phyloP scores from a whole-genome alignment of 306 rosid species.

The Prunus mira region DNA sequence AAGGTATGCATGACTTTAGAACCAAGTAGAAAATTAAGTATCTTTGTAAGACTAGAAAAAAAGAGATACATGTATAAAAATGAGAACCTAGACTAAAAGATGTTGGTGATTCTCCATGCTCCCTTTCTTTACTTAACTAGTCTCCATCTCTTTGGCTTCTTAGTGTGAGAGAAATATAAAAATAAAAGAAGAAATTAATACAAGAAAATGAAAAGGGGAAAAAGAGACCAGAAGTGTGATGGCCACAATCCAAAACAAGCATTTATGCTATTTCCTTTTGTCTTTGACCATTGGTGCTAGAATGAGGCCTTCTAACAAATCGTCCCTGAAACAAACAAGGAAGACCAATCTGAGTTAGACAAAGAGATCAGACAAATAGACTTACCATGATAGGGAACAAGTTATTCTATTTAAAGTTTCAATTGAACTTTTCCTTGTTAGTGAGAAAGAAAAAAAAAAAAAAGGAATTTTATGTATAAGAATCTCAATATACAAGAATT shows the following conservation, averaged over 20 bases:
- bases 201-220: constrained; percentile 6
- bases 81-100: constrained; percentile 3
- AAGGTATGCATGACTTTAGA: constrained; percentile 16
- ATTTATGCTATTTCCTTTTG: constrained; percentile 6
- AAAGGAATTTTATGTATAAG: too few relatives aligned
- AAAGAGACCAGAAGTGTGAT: background rate
- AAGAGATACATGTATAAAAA: background rate
- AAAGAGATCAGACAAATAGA: background rate
- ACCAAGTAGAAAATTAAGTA: constrained; percentile 13
- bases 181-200: background rate
- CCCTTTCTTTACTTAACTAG: constrained; percentile 12
- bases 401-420: background rate
- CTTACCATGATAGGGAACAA: background rate
- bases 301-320: constrained; percentile 74
- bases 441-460: background rate
- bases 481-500: too few relatives aligned
- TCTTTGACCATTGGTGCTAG: constrained; percentile 41
- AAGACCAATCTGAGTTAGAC: background rate
- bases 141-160: constrained; percentile 18
- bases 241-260: constrained; percentile 15
- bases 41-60: constrained; percentile 14
- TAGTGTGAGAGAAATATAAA: background rate
- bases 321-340: constrained; percentile 66
- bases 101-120: constrained; percentile 21
- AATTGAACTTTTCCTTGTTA: background rate